phyloP scores from a whole-genome alignment of 208 protist species.

The Leishmania martiniquensis region DNA sequence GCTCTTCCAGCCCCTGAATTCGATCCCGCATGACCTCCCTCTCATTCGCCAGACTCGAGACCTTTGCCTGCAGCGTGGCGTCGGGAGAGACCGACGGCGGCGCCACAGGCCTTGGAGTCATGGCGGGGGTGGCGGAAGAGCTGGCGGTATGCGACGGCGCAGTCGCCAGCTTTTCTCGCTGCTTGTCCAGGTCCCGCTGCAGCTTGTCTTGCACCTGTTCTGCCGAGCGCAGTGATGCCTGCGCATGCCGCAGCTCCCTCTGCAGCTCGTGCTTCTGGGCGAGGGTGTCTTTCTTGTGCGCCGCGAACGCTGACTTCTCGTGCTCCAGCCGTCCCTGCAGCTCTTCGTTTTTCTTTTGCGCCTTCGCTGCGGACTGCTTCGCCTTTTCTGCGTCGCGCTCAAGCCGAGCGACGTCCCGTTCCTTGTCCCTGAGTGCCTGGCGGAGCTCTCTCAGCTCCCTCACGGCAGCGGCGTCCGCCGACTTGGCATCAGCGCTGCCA shows the following conservation, averaged over 20 bases:
- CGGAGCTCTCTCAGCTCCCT: slow-evolving; percentile 10
- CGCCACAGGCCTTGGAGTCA: slow-evolving; percentile 5
- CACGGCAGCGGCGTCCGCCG: neutral
- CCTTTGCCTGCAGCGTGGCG: slow-evolving; percentile 1
- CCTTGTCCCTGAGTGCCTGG: slow-evolving; percentile 18
- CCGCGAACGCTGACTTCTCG: slow-evolving; percentile 19
- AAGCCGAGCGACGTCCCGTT: slow-evolving; percentile 11
- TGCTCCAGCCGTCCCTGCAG: slow-evolving; percentile 13
- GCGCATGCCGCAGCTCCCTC: slow-evolving; percentile 24
- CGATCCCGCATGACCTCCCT: slow-evolving; percentile 3
- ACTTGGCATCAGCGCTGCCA: neutral
- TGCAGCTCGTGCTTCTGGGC: slow-evolving; percentile 7
- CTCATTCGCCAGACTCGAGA: slow-evolving; percentile 17
- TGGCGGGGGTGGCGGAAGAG: neutral
- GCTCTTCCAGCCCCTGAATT: slow-evolving; percentile 22
- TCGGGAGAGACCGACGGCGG: neutral
- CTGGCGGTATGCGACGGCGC: slow-evolving; percentile 4
- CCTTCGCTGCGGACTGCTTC: slow-evolving; percentile 10
- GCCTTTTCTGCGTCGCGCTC: slow-evolving; percentile 2
- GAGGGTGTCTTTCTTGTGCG: slow-evolving; percentile 4
- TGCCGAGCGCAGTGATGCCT: neutral
- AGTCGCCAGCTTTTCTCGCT: neutral
- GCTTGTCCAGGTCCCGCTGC: slow-evolving; percentile 34
- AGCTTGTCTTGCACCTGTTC: slow-evolving; percentile 23
- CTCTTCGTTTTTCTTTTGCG: slow-evolving; percentile 12